A percentile compares a stretch with the other conserved stretches of the same genome.
Evolutionary conservation across 306 rosid genomes (phyloP).

Genomic region (Senna siamea): DNA sequence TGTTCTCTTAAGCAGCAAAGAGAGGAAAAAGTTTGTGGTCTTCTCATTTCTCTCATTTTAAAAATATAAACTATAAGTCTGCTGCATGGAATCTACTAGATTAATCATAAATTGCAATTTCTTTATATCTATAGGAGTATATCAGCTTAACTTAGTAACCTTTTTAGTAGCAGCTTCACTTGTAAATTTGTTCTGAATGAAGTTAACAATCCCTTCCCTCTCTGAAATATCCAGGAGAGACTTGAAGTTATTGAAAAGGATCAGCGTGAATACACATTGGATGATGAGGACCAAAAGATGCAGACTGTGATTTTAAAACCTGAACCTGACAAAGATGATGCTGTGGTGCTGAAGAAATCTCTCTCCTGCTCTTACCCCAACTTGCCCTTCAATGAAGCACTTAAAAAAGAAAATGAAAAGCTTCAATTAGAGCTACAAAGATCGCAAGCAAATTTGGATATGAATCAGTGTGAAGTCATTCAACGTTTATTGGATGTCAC

Average conservation of each 20-base stretch:
- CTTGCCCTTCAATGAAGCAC: conserved; percentile 77
- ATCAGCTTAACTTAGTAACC: conserved; percentile 17
- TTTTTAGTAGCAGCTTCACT: conserved; percentile 17
- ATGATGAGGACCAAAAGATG: conserved; percentile 84
- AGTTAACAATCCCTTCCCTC: conserved; percentile 15
- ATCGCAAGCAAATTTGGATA: conserved; percentile 81
- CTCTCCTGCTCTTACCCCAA: conserved; percentile 95
- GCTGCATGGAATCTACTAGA: not conserved
- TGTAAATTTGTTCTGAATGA: conserved; percentile 31
- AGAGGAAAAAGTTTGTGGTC: not conserved
- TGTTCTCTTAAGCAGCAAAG: not conserved
- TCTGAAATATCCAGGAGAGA: conserved; percentile 73
- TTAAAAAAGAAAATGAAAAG: conserved; percentile 87
- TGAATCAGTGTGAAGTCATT: conserved; percentile 90
- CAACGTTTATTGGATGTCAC: conserved; percentile 90
- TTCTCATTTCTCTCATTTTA: not conserved
- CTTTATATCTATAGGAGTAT: no score
- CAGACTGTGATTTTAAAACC: conserved; percentile 91
- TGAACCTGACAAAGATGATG: conserved; percentile 69
- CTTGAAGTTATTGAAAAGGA: conserved; percentile 85
- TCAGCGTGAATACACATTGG: conserved; percentile 95
- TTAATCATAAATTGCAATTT: conserved; percentile 5
- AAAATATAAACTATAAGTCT: not conserved
- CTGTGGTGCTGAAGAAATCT: conserved; percentile 84
- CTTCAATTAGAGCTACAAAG: conserved; percentile 88